phyloP scores from a whole-genome alignment of 306 rosid genomes.

The Parietaria judaica region DNA sequence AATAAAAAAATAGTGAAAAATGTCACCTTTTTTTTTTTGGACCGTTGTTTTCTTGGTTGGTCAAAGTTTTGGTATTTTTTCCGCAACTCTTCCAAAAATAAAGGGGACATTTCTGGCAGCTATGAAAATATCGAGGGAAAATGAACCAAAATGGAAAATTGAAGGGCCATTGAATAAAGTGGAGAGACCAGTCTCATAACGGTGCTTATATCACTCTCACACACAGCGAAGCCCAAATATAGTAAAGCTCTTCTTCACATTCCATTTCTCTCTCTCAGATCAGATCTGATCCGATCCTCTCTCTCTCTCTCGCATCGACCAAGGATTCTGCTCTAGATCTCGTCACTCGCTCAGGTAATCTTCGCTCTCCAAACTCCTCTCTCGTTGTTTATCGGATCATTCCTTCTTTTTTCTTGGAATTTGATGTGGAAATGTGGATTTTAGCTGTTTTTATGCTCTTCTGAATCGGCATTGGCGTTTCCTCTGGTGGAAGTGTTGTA shows the following conservation, averaged over 20 bases:
- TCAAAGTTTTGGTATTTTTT: too few relatives aligned
- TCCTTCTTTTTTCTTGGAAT: background rate
- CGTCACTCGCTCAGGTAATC: constrained; percentile 15
- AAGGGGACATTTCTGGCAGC: too few relatives aligned
- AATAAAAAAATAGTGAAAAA: too few relatives aligned
- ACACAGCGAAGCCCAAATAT: background rate
- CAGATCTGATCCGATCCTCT: background rate
- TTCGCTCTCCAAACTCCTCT: background rate
- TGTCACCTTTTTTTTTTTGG: too few relatives aligned
- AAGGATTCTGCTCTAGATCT: constrained; percentile 5
- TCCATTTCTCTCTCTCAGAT: background rate
- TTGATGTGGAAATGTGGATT: background rate
- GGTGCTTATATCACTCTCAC: background rate
- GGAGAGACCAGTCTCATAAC: background rate
- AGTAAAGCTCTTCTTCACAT: background rate
- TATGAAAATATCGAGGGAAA: too few relatives aligned
- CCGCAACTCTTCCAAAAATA: too few relatives aligned
- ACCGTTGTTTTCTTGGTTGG: too few relatives aligned
- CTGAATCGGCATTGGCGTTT: background rate
- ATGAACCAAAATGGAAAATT: too few relatives aligned
- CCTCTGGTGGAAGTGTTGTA: background rate
- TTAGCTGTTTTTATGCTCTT: background rate
- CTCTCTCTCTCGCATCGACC: background rate
- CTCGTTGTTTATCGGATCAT: background rate
- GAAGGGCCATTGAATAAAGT: background rate